Conservation (phyloP, 23 red algal genomes). For the Gracilaria vermiculophylla region DNA sequence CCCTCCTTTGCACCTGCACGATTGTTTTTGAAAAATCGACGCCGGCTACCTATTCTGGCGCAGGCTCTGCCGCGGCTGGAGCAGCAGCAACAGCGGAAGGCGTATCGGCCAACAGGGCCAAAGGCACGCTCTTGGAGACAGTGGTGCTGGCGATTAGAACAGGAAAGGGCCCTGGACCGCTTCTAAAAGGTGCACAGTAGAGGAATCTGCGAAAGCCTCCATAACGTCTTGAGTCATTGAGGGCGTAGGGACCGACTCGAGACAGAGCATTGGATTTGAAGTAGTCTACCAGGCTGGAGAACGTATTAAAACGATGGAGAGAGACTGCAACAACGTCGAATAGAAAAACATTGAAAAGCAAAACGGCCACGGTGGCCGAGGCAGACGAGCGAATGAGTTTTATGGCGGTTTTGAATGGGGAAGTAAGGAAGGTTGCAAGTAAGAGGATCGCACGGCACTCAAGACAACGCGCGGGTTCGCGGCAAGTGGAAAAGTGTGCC, state of each 20-base stretch:
- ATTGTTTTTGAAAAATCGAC: constrained; percentile 61
- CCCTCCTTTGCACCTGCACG: constrained; percentile 51
- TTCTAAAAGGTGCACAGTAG: neutral
- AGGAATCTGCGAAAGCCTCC: neutral
- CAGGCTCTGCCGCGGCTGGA: neutral
- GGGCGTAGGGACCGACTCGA: constrained; percentile 19
- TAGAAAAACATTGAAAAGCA: neutral
- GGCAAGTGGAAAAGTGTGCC: too few species aligned
- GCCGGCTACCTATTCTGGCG: constrained; percentile 10
- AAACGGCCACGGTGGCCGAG: neutral
- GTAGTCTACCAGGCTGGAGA: neutral
- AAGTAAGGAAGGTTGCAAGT: neutral
- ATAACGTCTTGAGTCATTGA: neutral
- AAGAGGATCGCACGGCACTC: too few species aligned
- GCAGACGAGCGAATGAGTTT: neutral
- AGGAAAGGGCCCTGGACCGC: neutral
- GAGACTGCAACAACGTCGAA: neutral
- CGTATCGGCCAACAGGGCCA: too few species aligned
- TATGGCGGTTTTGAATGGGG: neutral
- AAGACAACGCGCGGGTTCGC: too few species aligned
- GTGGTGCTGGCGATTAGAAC: neutral
- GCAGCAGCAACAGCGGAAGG: neutral
- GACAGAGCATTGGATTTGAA: constrained; percentile 10
- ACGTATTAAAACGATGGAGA: neutral
- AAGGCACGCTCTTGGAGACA: too few species aligned